A percentile compares a stretch with the other conserved stretches of the same genome.
Conservation (phyloP, 78 protist genomes). For the Dictyostelium brefeldianum region DNA sequence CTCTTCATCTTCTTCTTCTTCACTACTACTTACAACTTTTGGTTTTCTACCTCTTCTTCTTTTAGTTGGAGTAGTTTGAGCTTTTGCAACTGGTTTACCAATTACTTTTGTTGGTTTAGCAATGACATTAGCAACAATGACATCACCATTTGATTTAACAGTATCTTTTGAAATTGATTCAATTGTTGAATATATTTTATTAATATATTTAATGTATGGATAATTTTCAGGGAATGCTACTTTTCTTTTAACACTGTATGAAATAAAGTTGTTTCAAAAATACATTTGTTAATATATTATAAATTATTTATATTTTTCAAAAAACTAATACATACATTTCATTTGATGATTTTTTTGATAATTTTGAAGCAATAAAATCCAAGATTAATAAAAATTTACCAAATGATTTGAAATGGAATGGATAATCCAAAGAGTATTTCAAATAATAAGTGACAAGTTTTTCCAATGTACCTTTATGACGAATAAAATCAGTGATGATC, state of each 20-base stretch:
- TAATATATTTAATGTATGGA: neutral
- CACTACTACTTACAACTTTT: neutral
- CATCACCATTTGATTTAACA: neutral
- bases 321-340: slow-evolving; percentile 4
- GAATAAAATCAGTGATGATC: neutral
- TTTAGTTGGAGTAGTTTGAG: neutral
- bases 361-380: slow-evolving; percentile 5
- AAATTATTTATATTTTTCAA: neutral
- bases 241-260: neutral
- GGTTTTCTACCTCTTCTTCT: slow-evolving; percentile 22
- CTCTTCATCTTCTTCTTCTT: slow-evolving; percentile 17
- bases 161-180: neutral
- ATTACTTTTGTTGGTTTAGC: slow-evolving; percentile 7
- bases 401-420: neutral
- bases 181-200: slow-evolving; percentile 10
- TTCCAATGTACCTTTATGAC: neutral
- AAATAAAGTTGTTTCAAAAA: neutral
- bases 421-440: neutral
- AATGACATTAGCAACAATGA: neutral
- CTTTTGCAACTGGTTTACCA: neutral
- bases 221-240: neutral
- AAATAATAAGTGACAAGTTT: neutral
- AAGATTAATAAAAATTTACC: slow-evolving; percentile 16
- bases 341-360: neutral
- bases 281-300: neutral